phyloP scores from a whole-genome alignment of 805 yeast genomes.

The Yarrowia sp. region DNA sequence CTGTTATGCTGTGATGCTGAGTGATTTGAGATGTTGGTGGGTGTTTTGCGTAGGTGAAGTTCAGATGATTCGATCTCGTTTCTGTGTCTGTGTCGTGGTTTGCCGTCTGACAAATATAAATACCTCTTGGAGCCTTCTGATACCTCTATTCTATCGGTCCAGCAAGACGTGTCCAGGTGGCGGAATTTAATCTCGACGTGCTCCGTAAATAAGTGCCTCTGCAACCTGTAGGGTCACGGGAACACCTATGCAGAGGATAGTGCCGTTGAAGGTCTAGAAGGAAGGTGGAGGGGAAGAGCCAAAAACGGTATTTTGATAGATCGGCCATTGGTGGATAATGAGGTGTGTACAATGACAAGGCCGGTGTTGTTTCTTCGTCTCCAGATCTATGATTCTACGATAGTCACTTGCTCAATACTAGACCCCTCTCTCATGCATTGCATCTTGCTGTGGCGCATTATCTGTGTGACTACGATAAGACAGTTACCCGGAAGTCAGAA shows the following conservation, averaged over 20 bases:
- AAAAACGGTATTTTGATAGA: no score
- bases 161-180: constrained; percentile 19
- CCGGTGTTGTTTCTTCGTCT: no score
- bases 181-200: constrained; percentile 22
- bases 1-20: neutral
- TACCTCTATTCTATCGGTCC: constrained; percentile 9
- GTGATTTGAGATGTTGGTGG: neutral
- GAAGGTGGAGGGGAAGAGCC: neutral
- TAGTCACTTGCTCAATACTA: no score
- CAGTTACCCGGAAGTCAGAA: constrained; percentile 7
- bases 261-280: neutral
- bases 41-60: neutral
- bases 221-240: constrained; percentile 33
- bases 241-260: neutral
- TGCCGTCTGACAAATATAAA: no score
- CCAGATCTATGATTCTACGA: no score
- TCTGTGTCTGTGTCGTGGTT: neutral
- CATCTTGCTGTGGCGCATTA: constrained; percentile 34
- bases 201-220: neutral
- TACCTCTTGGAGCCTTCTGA: no score
- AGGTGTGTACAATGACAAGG: no score
- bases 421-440: constrained; percentile 7
- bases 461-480: constrained; percentile 27
- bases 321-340: no score
- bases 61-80: neutral